Conservation (phyloP, 805 yeast species). For the Saccharomycopsis lassenensis region DNA sequence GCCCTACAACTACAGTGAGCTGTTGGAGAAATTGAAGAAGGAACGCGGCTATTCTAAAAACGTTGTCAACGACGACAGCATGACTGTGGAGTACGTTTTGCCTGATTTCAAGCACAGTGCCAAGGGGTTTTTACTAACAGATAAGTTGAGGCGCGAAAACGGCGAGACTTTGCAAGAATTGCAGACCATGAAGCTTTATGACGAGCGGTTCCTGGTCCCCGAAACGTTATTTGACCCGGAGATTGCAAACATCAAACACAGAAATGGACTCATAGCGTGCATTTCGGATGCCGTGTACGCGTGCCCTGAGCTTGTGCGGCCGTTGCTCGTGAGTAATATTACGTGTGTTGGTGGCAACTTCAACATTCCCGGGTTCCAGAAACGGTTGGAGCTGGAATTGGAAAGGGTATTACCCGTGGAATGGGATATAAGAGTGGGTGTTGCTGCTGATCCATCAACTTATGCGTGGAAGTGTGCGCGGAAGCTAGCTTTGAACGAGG, state of each 20-base stretch:
- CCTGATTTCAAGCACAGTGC: slow-evolving; percentile 82
- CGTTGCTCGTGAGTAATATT: slow-evolving; percentile 70
- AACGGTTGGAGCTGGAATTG: slow-evolving; percentile 50
- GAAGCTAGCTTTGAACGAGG: slow-evolving; percentile 24
- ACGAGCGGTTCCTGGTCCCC: slow-evolving; percentile 83
- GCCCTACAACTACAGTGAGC: slow-evolving; percentile 43
- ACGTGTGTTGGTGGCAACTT: slow-evolving; percentile 77
- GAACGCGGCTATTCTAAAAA: slow-evolving; percentile 19
- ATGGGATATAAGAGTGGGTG: slow-evolving; percentile 47
- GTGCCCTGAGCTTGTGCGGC: slow-evolving; percentile 64
- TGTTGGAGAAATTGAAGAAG: slow-evolving; percentile 31
- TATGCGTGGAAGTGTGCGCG: slow-evolving; percentile 53
- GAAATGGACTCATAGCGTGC: slow-evolving; percentile 67
- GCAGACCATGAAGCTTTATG: slow-evolving; percentile 59
- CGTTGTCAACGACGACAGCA: slow-evolving; percentile 19
- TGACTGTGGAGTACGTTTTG: slow-evolving; percentile 59
- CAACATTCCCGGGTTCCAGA: slow-evolving; percentile 53
- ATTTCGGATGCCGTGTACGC: slow-evolving; percentile 57
- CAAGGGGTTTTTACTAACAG: slow-evolving; percentile 53
- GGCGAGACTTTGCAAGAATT: slow-evolving; percentile 31
- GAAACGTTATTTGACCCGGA: slow-evolving; percentile 83
- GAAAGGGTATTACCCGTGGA: slow-evolving; percentile 61
- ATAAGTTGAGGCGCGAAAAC: slow-evolving; percentile 21
- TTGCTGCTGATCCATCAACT: slow-evolving; percentile 29
- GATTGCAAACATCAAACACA: slow-evolving; percentile 57